Evolutionary conservation across 768 basidiomycete species (phyloP).

Genomic region (Strobilomyces dryophilus): DNA sequence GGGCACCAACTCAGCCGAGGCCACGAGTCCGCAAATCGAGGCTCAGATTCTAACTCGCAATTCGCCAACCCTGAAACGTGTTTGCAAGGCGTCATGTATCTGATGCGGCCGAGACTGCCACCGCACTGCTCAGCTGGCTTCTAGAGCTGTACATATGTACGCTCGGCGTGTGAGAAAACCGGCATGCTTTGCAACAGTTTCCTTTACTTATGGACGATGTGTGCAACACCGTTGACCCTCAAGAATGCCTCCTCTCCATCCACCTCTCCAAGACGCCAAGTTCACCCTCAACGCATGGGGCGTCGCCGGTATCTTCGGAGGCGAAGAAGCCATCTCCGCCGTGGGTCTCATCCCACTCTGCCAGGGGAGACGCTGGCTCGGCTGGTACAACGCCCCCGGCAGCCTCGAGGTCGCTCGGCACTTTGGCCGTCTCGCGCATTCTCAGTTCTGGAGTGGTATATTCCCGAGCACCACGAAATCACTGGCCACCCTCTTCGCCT

Average conservation of each 20-base stretch:
- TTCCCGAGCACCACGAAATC: slow-evolving; percentile 23
- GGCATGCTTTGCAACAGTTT: not conserved
- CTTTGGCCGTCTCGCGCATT: slow-evolving; percentile 26
- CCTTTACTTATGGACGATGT: not conserved
- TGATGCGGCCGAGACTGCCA: not conserved
- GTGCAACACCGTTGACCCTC: not conserved
- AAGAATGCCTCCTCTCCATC: slow-evolving; percentile 13
- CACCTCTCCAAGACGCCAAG: slow-evolving; percentile 4
- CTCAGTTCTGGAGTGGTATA: slow-evolving; percentile 22
- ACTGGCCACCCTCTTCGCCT: slow-evolving; percentile 19
- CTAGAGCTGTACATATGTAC: not conserved
- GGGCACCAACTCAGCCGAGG: not conserved
- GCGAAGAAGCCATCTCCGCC: slow-evolving; percentile 30
- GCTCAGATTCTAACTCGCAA: not conserved
- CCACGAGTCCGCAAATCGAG: not conserved
- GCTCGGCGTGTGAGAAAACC: not conserved
- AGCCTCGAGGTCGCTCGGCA: slow-evolving; percentile 27
- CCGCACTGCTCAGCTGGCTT: not conserved
- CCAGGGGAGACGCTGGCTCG: slow-evolving; percentile 27
- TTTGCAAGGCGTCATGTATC: not conserved
- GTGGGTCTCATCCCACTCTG: slow-evolving; percentile 29
- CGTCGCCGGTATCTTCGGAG: slow-evolving; percentile 34
- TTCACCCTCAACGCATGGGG: slow-evolving; percentile 27
- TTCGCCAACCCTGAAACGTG: slow-evolving; percentile 1
- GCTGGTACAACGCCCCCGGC: slow-evolving; percentile 35